phyloP scores from a whole-genome alignment of 75 land plant genomes.

The Cryptomeria japonica region DNA sequence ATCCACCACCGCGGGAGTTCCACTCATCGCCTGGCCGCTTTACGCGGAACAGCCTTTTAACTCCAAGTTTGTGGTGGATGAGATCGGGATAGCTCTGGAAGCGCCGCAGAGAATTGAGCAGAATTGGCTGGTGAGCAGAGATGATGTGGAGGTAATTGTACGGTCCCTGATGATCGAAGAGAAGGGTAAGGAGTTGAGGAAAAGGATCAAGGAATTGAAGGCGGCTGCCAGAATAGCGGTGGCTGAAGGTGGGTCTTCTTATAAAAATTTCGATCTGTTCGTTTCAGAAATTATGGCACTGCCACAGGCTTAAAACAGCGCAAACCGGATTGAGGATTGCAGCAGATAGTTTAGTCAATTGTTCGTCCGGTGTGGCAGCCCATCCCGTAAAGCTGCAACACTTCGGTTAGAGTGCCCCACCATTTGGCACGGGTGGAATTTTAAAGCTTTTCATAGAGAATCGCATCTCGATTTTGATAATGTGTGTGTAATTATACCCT shows the following conservation, averaged over 20 bases:
- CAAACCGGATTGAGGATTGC: not conserved
- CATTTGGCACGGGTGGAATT: no score
- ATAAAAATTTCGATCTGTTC: not conserved
- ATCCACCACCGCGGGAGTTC: conserved; percentile 5
- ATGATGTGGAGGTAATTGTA: conserved; percentile 41
- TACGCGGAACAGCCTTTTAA: conserved; percentile 16
- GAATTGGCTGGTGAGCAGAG: conserved; percentile 6
- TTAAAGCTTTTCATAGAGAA: no score
- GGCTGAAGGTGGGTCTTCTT: conserved; percentile 32
- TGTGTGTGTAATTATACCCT: no score
- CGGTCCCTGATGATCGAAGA: conserved; percentile 54
- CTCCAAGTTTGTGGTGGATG: conserved; percentile 13
- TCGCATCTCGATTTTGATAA: no score
- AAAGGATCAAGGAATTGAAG: conserved; percentile 28
- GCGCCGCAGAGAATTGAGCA: not conserved
- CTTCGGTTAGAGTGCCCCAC: no score
- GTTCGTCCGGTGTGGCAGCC: no score
- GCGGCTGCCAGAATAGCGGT: conserved; percentile 25
- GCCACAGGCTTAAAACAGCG: not conserved
- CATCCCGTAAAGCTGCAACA: no score
- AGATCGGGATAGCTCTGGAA: conserved; percentile 1
- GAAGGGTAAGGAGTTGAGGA: conserved; percentile 28
- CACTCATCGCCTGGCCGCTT: conserved; percentile 17
- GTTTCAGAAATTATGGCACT: not conserved
- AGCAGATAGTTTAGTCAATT: no score